Evolutionary conservation across 2,329 filamentous ascomycete species (phyloP), one percentile per base, ranked within the genome.

Genomic region (Elsinoe fawcettii): DNA sequence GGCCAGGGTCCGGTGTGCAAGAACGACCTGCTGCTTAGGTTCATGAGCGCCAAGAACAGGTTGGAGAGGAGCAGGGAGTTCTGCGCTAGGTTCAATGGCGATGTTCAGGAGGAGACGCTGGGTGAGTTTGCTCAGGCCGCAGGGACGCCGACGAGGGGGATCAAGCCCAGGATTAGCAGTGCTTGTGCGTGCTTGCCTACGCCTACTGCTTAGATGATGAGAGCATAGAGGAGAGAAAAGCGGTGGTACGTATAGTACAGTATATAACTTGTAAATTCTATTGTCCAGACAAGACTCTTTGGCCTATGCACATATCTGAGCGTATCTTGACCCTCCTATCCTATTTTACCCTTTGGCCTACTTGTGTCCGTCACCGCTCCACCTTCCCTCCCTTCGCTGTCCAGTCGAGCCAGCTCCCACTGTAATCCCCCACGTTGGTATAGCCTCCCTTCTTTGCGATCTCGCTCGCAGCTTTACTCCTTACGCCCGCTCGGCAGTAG

Each of bases 401-500:
- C 93, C 93, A 97, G 69, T 97, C 92, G 62, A 88, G 61, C 86
- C 85, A 91, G 68, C 84, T 88, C 1, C 87, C 88, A 1, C 78
- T 75, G 67, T 89, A 92, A 73, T 90, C 87, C 18, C 82, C 82
- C 0, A 88, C 82, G 6, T 79, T 80, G 51, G 74, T 72, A 79
- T 88, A 97, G 8, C 92, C 92, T 1, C 84, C 86, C 67, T 87
- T 80, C 64, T 77, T 76, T 27, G 93, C 93, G 70, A 96, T 71
- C 62, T 80, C 78, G 5, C 90, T 90, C 5, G 91, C 91, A 0
- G 87, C 82, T 46, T 79, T 77, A 64, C 88, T 90, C 68, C 93
- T 79, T 62, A 97, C 88, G 1, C 93, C 93, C 0, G 91, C 85
- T 75, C 90, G 95, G 74, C 93, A 99, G 72, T 96, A 97, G 66